These are phyloP conservation scores for Terfezia claveryi DNA, from an alignment of 495 filamentous ascomycete genomes.

Conservation along the genomic window DNA sequence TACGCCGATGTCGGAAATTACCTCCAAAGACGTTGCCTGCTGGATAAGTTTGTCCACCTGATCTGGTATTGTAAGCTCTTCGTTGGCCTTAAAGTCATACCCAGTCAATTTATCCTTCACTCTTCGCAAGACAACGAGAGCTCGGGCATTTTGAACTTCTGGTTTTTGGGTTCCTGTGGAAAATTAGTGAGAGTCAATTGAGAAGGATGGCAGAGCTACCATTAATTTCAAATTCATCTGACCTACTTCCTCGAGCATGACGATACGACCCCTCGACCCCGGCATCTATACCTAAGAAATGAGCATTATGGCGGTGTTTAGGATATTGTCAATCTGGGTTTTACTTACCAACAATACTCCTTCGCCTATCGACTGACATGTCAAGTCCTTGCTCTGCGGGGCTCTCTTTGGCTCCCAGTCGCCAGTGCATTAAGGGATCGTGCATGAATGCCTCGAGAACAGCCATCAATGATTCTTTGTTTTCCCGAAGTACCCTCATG, in stretches of 20 bases:
- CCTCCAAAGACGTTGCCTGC: constrained; percentile 90
- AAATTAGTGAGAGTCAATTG: neutral
- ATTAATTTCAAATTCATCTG: constrained; percentile 12
- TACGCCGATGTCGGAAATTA: neutral
- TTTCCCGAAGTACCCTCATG: constrained; percentile 87
- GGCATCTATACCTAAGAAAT: neutral
- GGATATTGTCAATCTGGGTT: too few species aligned
- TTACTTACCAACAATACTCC: constrained; percentile 10
- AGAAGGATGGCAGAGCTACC: constrained; percentile 4
- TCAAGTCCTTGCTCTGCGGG: constrained; percentile 10
- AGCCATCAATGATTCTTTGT: constrained; percentile 96
- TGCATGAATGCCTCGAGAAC: constrained; percentile 99
- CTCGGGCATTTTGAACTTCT: constrained; percentile 81
- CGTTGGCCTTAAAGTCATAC: constrained; percentile 40
- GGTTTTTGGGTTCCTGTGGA: constrained; percentile 24
- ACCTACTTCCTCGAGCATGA: neutral
- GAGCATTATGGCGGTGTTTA: too few species aligned
- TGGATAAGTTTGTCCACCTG: constrained; percentile 87
- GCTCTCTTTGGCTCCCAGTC: constrained; percentile 67
- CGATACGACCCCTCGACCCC: constrained; percentile 1
- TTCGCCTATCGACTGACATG: constrained; percentile 4
- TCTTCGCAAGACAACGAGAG: constrained; percentile 72
- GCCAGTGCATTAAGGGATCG: constrained; percentile 92
- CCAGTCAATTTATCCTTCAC: constrained; percentile 87
- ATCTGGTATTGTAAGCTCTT: constrained; percentile 64